Conservation (phyloP, 2,329 filamentous ascomycete species). For the Pestalotiopsis sp. region DNA sequence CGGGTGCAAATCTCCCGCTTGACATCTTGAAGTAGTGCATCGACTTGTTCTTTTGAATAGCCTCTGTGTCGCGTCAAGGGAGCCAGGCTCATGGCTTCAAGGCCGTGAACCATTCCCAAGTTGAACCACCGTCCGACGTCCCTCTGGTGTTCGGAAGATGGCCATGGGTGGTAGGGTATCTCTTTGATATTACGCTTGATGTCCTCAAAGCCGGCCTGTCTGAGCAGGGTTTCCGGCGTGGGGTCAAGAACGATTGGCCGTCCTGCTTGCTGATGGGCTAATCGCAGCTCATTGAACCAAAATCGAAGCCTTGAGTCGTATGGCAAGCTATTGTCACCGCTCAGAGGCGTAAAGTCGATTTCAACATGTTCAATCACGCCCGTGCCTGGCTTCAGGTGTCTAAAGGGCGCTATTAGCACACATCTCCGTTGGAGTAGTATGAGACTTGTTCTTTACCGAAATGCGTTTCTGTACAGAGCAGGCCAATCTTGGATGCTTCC, state of each 20-base stretch:
- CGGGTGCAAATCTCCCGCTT: constrained; percentile 71
- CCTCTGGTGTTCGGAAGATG: constrained; percentile 63
- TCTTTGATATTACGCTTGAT: constrained; percentile 71
- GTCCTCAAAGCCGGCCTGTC: constrained; percentile 77
- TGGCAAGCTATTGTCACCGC: constrained; percentile 67
- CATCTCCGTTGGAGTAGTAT: not conserved
- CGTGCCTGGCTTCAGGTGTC: constrained; percentile 74
- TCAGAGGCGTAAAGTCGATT: constrained; percentile 79
- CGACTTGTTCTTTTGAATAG: constrained; percentile 66
- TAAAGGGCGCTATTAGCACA: constrained; percentile 37
- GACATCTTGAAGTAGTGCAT: constrained; percentile 63
- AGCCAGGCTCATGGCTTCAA: constrained; percentile 74
- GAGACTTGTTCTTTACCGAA: constrained; percentile 51
- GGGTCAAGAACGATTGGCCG: constrained; percentile 66
- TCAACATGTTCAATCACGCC: constrained; percentile 88
- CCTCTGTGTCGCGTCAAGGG: constrained; percentile 69
- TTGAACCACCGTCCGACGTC: constrained; percentile 84
- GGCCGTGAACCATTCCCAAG: constrained; percentile 71
- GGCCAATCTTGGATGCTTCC: constrained; percentile 81
- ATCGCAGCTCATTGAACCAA: constrained; percentile 72
- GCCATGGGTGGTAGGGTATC: constrained; percentile 77
- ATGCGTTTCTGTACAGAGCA: constrained; percentile 71
- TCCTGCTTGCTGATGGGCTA: constrained; percentile 67
- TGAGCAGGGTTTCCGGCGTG: constrained; percentile 61
- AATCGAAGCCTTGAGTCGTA: constrained; percentile 59